Base-by-base conservation (phyloP, 768 basidiomycete genomes). In the Collybia sp. region DNA sequence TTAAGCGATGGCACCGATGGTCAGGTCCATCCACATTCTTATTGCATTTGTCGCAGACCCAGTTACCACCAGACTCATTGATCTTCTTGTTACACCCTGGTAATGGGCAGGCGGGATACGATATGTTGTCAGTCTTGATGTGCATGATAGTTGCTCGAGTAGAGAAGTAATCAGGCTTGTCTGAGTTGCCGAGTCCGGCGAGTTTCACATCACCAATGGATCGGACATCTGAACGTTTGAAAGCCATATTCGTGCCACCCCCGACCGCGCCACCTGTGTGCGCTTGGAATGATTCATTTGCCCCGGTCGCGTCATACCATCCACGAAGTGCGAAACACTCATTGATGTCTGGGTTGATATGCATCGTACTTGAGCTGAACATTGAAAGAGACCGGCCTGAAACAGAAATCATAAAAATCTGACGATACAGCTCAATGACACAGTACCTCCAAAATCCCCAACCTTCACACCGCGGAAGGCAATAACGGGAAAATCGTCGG, bases 391-490 rank as follows among this genome's bases (percentile, higher is more conserved):
- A 87, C 43, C 93, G 82, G 12, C 91, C 90, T 89, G 48, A 9
- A 31, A 40, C 38, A 50, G 50, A 52, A 36, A 45, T 46, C 47
- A 38, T 25, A 25, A 25, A n/a, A 47, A 39, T 15, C n/a, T 40
- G 6, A 44, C 15, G 37, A 40, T 16, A 37, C 19, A 45, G 15
- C 49, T 8, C 40, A 20, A 5, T 19, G 40, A 18, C 40, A 38
- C 47, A 69, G 42, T 54, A 81, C 92, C 92, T 57, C 85, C 84
- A 62, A 86, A 99, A 53, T 97, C 95, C 19, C 91, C 85, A 34
- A 98, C 89, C 62, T 86, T 91, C 52, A 92, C 90, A 17, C 90
- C 87, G 66, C 94, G 96, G 77, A 94, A 90, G 3, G 95, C 95
- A 52, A 94, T 76, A 25, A 98, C 83, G 8, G 90, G 81, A 42